A percentile compares a stretch with the other conserved stretches of the same genome.
phyloP scores from a whole-genome alignment of 495 filamentous ascomycete species.

The Lasiosphaeriaceae sp. region DNA sequence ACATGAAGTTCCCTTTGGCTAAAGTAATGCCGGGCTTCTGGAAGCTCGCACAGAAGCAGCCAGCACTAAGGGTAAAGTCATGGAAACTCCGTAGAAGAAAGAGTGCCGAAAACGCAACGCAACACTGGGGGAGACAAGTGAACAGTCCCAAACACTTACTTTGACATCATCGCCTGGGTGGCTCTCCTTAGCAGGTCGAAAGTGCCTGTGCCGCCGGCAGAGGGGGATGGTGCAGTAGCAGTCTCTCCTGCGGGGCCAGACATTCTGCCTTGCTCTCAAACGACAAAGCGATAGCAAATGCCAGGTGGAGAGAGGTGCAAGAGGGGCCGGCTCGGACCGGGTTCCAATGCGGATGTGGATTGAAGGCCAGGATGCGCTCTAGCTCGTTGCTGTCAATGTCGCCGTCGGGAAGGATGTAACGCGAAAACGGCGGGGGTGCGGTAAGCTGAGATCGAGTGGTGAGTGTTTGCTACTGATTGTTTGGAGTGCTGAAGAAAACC shows the following conservation, averaged over 20 bases:
- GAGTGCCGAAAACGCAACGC: slow-evolving; percentile 3
- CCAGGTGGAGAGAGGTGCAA: slow-evolving; percentile 2
- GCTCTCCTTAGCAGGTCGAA: slow-evolving; percentile 52
- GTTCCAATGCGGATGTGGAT: background rate
- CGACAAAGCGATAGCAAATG: slow-evolving; percentile 14
- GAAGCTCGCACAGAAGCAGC: slow-evolving; percentile 22
- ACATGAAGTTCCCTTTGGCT: slow-evolving; percentile 12
- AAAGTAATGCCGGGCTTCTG: slow-evolving; percentile 21
- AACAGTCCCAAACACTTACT: slow-evolving; percentile 39
- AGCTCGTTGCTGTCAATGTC: slow-evolving; percentile 6
- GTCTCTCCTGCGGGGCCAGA: slow-evolving; percentile 25
- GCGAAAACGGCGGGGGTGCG: background rate
- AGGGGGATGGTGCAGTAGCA: slow-evolving; percentile 14
- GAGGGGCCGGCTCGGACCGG: slow-evolving; percentile 9
- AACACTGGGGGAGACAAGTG: background rate
- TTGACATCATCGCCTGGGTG: slow-evolving; percentile 57
- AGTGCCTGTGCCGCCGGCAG: slow-evolving; percentile 26
- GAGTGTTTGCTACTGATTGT: background rate
- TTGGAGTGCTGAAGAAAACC: no score
- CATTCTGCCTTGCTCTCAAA: slow-evolving; percentile 23
- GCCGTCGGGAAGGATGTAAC: background rate
- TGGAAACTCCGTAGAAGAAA: slow-evolving; percentile 11
- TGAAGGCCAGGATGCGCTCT: background rate
- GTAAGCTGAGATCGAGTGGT: background rate
- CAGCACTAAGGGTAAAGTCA: slow-evolving; percentile 22